phyloP scores from a whole-genome alignment of 1,284 basidiomycete genomes.

The Malassezia nana region DNA sequence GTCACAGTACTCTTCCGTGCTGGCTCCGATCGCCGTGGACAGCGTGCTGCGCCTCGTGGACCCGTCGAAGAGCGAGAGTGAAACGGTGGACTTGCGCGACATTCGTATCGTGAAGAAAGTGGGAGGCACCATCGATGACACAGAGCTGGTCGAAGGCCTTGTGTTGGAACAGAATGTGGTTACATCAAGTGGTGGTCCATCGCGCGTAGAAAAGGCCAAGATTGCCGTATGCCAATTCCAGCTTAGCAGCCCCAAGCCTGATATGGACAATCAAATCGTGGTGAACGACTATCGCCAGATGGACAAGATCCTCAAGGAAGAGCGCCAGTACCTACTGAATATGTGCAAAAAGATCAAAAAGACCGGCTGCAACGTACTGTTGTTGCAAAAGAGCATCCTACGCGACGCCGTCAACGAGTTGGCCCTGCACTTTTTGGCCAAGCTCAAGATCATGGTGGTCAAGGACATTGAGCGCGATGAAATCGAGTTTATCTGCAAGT shows the following conservation, averaged over 20 bases:
- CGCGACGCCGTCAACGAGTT: conserved; percentile 97
- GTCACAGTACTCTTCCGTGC: conserved; percentile 92
- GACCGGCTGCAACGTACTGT: conserved; percentile 93
- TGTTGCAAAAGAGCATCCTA: conserved; percentile 97
- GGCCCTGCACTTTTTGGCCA: conserved; percentile 95
- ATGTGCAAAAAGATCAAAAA: conserved; percentile 99
- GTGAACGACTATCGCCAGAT: conserved; percentile 99
- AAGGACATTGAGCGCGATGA: conserved; percentile 99
- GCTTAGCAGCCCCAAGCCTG: conserved; percentile 91
- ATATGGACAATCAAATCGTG: conserved; percentile 99
- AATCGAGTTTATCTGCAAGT: conserved; percentile 92
- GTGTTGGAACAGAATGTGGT: conserved; percentile 93
- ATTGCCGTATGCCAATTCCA: conserved; percentile 99
- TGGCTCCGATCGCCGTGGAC: conserved; percentile 91
- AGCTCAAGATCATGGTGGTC: conserved; percentile 90
- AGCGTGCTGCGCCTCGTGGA: conserved; percentile 59
- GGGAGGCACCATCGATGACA: conserved; percentile 98
- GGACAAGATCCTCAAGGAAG: conserved; percentile 99
- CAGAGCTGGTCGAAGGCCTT: conserved; percentile 89
- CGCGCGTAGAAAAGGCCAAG: conserved; percentile 94
- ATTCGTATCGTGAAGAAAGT: conserved; percentile 97
- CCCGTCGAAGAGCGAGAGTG: conserved; percentile 15
- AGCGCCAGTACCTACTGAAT: conserved; percentile 92
- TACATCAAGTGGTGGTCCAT: conserved; percentile 78
- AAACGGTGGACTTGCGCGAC: conserved; percentile 78